Conservation (phyloP, 352 stramenopile species). For the Globisporangium megalacanthum region DNA sequence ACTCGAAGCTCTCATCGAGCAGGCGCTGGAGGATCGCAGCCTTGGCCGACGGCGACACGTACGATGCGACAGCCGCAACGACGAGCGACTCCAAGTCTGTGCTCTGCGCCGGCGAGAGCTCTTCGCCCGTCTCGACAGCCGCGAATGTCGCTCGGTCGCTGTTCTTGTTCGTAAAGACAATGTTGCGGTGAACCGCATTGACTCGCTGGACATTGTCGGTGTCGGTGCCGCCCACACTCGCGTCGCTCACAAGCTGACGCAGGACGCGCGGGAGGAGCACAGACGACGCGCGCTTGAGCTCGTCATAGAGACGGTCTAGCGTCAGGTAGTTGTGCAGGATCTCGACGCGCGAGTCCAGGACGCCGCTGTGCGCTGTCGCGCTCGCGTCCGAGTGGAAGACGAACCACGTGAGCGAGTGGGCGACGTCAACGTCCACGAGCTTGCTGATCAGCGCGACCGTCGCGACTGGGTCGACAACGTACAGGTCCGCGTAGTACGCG, state of each 20-base stretch:
- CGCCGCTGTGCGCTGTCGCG: conserved; percentile 9
- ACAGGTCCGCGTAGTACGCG: conserved; percentile 36
- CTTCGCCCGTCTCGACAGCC: not conserved
- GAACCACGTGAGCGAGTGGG: conserved; percentile 66
- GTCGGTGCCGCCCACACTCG: conserved; percentile 1
- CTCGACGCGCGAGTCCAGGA: conserved; percentile 32
- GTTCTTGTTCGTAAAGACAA: conserved; percentile 38
- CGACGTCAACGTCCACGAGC: conserved; percentile 66
- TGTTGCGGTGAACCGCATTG: conserved; percentile 20
- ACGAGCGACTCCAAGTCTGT: conserved; percentile 15
- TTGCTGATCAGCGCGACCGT: conserved; percentile 32
- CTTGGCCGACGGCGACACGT: conserved; percentile 5
- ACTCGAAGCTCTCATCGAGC: conserved; percentile 12
- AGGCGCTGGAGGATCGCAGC: conserved; percentile 7
- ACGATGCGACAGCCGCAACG: conserved; percentile 14
- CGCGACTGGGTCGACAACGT: conserved; percentile 13
- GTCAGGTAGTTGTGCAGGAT: conserved; percentile 36
- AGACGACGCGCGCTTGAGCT: conserved; percentile 19
- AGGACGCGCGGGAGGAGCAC: conserved; percentile 9
- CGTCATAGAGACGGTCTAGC: conserved; percentile 41
- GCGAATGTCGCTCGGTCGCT: not conserved
- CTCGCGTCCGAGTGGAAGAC: conserved; percentile 47
- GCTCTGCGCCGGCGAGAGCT: conserved; percentile 10
- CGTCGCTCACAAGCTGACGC: conserved; percentile 5
- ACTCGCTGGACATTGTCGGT: conserved; percentile 1